Base-by-base conservation (phyloP, 495 filamentous ascomycete species). In the Penicillium taxi region DNA sequence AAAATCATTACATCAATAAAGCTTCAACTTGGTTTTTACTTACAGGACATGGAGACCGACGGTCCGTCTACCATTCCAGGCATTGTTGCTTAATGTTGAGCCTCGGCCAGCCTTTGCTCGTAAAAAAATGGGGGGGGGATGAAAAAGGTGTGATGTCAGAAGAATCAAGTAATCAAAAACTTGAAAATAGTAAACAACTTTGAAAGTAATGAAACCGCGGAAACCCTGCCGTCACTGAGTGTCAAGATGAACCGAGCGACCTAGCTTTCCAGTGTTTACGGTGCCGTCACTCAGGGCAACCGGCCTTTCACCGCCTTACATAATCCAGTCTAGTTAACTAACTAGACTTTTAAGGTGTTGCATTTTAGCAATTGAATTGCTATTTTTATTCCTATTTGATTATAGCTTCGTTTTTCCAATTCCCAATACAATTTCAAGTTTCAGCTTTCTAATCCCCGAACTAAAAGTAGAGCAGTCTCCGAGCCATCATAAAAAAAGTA, bases 21-120 rank as follows among this genome's bases (percentile, higher is more conserved):
- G 4, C n/a, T n/a, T n/a, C n/a, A n/a, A n/a, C n/a, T n/a, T 4
- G n/a, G 17, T 32, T 20, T 31, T 15, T 14, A 27, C 69, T 43
- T 73, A 77, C 78, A 82, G 34, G 77, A 82, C 47, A 80, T 59
- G 21, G 75, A 67, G 46, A 81, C 76, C 19, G 74, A 69, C 38
- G 78, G 78, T 55, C 73, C 74, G 35, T 82, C 78, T 34, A 74
- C 62, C 47, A 72, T 73, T 35, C 73, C 75, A 42, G 75, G 76
- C 78, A 83, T 83, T 41, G 44, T 67, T 37, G 61, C n/a, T 54
- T 50, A 43, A 36, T 46, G 24, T 50, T 47, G 61, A 64, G 57
- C 49, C 50, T 59, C 54, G 61, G 56, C 58, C 62, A 63, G 63
- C 62, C 51, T 61, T 53, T 61, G 59, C 63, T 66, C 63, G 21